Conservation (phyloP, 345 rosid species). For the Geranium brycei region DNA sequence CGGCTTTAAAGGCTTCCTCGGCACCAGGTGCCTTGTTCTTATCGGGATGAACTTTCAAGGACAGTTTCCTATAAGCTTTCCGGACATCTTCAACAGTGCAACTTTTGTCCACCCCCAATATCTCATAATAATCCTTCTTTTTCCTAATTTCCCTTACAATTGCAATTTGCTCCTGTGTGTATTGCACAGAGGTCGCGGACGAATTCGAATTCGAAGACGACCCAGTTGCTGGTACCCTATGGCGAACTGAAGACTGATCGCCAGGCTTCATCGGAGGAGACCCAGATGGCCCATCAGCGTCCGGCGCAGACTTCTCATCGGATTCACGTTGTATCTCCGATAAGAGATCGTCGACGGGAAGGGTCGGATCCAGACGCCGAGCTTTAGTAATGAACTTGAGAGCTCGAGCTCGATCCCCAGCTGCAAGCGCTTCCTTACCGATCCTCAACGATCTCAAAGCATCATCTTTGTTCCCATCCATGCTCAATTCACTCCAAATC, state of each 20-base stretch:
- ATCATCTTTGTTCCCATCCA: conserved; percentile 95
- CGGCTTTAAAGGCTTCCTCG: conserved; percentile 78
- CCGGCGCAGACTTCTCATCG: conserved; percentile 8
- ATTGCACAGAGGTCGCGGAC: conserved; percentile 19
- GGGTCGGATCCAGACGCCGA: conserved; percentile 67
- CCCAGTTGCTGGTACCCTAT: conserved; percentile 28
- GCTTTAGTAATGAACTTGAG: conserved; percentile 71
- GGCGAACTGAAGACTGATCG: conserved; percentile 47
- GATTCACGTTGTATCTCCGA: conserved; percentile 21
- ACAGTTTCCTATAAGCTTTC: conserved; percentile 75
- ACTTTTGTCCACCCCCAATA: conserved; percentile 46
- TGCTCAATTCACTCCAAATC: conserved; percentile 2
- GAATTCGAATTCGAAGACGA: conserved; percentile 23
- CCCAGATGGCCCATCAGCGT: conserved; percentile 11
- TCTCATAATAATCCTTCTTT: conserved; percentile 69
- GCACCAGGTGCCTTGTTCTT: conserved; percentile 92
- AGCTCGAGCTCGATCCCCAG: conserved; percentile 75
- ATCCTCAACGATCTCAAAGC: conserved; percentile 76
- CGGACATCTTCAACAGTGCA: conserved; percentile 73
- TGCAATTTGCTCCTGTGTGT: conserved; percentile 51
- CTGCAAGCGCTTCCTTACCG: conserved; percentile 55
- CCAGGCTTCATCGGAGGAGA: conserved; percentile 18
- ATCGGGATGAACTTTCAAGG: conserved; percentile 88
- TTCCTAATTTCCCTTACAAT: conserved; percentile 51
- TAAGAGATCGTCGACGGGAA: conserved; percentile 40